Evolutionary conservation across 2,329 filamentous ascomycete species (phyloP).

Genomic region (Talaromyces piceae): DNA sequence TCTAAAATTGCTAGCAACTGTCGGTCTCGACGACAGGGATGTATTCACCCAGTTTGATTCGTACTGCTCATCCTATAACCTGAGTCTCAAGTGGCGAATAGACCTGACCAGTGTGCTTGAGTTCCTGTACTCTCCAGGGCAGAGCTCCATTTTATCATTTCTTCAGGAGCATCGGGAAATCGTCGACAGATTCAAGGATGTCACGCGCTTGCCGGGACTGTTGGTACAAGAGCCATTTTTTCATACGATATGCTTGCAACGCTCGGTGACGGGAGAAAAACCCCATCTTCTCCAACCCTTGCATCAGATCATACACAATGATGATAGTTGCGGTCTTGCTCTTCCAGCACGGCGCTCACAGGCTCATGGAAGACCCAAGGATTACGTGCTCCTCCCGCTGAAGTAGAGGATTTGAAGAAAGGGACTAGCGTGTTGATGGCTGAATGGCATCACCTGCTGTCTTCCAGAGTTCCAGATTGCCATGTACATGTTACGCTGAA

Average conservation of each 20-base stretch:
- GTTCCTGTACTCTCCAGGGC: neutral
- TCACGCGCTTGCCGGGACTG: neutral
- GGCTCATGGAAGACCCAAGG: neutral
- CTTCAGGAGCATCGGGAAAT: neutral
- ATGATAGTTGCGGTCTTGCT: neutral
- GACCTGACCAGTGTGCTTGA: neutral
- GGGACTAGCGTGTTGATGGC: too few species aligned
- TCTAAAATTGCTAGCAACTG: neutral
- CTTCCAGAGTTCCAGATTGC: too few species aligned
- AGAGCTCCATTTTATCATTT: neutral
- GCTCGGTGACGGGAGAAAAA: neutral
- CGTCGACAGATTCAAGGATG: neutral
- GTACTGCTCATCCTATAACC: neutral
- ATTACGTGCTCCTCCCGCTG: neutral
- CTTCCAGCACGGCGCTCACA: neutral
- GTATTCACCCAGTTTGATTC: neutral
- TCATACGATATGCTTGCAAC: neutral
- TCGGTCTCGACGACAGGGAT: neutral
- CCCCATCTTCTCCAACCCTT: neutral
- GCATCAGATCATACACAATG: neutral
- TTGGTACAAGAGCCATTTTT: neutral
- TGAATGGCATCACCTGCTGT: too few species aligned
- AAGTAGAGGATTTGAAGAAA: neutral
- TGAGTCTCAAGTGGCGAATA: neutral
- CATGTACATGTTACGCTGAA: too few species aligned